Evolutionary conservation across 805 yeast species (phyloP).

Genomic region (Ogataea paradorogensis): DNA sequence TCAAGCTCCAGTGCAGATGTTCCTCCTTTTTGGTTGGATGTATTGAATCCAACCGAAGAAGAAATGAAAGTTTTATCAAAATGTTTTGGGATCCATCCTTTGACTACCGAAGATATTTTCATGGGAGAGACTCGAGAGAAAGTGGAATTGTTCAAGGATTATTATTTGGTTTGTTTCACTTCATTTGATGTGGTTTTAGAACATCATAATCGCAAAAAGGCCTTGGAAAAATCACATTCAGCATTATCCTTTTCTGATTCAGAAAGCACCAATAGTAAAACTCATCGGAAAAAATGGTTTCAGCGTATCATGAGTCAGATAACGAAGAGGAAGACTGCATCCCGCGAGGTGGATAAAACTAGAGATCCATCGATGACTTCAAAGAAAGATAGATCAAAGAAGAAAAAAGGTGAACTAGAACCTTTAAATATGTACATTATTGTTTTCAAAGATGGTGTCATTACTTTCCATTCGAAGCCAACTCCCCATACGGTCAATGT

Average conservation of each 20-base stretch:
- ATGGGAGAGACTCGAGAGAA: conserved; percentile 93
- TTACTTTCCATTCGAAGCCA: conserved; percentile 91
- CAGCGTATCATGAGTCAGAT: conserved; percentile 7
- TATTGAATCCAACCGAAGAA: conserved; percentile 89
- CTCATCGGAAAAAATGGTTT: conserved; percentile 19
- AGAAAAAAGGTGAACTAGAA: conserved; percentile 57
- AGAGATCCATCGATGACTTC: conserved; percentile 22
- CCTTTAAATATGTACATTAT: conserved; percentile 92
- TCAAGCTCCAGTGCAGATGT: conserved; percentile 30
- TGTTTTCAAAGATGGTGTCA: conserved; percentile 86
- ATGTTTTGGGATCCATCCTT: conserved; percentile 92
- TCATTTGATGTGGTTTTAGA: conserved; percentile 80
- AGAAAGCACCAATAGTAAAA: conserved; percentile 17
- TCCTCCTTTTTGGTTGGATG: conserved; percentile 90
- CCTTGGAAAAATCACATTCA: conserved; percentile 23
- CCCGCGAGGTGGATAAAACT: background rate
- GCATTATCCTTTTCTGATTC: conserved; percentile 16
- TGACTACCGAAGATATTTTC: conserved; percentile 93
- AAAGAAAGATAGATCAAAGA: conserved; percentile 18
- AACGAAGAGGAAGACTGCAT: conserved; percentile 3
- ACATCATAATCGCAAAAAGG: conserved; percentile 40
- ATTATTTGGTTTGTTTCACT: conserved; percentile 88
- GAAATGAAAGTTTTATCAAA: conserved; percentile 91
- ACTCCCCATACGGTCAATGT: conserved; percentile 97
- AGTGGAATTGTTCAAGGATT: conserved; percentile 86